Conservation (phyloP, 352 stramenopile species). For the Phytopythium chamaehyphon region DNA sequence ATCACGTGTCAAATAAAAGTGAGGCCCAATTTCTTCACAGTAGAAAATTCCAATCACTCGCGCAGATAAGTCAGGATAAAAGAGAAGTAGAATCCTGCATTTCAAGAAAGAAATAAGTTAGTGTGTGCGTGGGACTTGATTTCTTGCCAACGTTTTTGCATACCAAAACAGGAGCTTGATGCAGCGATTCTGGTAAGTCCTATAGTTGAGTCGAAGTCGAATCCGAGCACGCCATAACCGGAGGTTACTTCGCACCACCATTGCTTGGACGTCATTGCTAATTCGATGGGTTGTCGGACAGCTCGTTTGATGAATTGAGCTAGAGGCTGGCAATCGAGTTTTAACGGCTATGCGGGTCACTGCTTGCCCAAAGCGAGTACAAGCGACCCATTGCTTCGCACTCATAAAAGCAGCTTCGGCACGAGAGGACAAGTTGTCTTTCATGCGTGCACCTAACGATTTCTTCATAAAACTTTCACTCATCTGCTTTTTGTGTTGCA, state of each 20-base stretch:
- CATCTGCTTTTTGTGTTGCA: conserved; percentile 21
- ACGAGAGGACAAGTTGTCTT: conserved; percentile 13
- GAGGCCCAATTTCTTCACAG: conserved; percentile 58
- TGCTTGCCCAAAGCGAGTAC: conserved; percentile 15
- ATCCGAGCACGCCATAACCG: conserved; percentile 63
- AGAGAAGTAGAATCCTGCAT: conserved; percentile 53
- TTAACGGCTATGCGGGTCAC: conserved; percentile 11
- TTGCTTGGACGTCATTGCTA: conserved; percentile 39
- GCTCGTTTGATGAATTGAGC: conserved; percentile 29
- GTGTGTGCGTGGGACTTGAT: background rate
- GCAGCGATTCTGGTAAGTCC: conserved; percentile 71
- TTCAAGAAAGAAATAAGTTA: background rate
- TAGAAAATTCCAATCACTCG: conserved; percentile 70
- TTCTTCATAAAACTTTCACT: conserved; percentile 10
- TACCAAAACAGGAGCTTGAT: conserved; percentile 76
- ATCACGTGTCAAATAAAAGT: conserved; percentile 62
- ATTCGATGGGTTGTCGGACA: conserved; percentile 59
- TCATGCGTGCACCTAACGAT: conserved; percentile 20
- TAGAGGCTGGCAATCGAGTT: conserved; percentile 39
- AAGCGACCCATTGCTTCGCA: conserved; percentile 11
- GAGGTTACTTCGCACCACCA: conserved; percentile 70
- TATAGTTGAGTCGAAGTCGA: conserved; percentile 68
- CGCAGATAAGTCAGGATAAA: conserved; percentile 71
- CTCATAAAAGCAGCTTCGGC: conserved; percentile 7
- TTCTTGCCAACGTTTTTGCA: background rate